A percentile compares a stretch with the other conserved stretches of the same genome.
Evolutionary conservation across 768 basidiomycete genomes (phyloP).

Genomic region (Termitomyces eurrhizus): DNA sequence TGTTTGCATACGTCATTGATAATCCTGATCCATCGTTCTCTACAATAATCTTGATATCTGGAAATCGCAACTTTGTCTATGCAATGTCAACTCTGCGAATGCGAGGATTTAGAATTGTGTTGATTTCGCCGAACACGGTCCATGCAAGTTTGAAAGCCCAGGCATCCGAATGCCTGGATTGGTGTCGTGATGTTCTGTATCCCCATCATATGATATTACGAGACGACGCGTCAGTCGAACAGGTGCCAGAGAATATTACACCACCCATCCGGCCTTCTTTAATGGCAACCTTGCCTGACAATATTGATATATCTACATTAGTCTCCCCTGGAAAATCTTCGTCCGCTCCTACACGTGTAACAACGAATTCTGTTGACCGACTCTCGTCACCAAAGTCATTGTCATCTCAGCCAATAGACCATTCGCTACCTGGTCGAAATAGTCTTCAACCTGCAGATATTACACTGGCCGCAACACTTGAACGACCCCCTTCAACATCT

Average conservation of each 20-base stretch:
- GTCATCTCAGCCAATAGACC: background rate
- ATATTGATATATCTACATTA: background rate
- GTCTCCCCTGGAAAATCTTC: background rate
- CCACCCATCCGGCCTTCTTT: background rate
- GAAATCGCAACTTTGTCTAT: conserved; percentile 63
- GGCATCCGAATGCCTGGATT: conserved; percentile 50
- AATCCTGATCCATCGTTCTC: conserved; percentile 34
- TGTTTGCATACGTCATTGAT: conserved; percentile 61
- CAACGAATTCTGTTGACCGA: no score
- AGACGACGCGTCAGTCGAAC: background rate
- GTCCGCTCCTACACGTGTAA: background rate
- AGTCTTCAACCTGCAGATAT: background rate
- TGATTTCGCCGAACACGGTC: conserved; percentile 36
- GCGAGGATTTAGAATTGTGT: conserved; percentile 45
- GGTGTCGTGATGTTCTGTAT: conserved; percentile 34
- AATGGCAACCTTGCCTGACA: background rate
- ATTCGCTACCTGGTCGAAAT: background rate
- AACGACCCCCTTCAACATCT: background rate
- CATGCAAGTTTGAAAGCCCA: conserved; percentile 48
- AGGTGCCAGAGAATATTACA: background rate
- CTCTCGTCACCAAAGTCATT: background rate
- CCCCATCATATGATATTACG: background rate
- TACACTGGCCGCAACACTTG: background rate
- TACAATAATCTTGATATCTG: conserved; percentile 61
- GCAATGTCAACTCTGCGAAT: conserved; percentile 52